These are phyloP conservation scores for Exophiala lecanii-corni DNA, from an alignment of 2,329 filamentous ascomycete genomes.

Conservation along the genomic window DNA sequence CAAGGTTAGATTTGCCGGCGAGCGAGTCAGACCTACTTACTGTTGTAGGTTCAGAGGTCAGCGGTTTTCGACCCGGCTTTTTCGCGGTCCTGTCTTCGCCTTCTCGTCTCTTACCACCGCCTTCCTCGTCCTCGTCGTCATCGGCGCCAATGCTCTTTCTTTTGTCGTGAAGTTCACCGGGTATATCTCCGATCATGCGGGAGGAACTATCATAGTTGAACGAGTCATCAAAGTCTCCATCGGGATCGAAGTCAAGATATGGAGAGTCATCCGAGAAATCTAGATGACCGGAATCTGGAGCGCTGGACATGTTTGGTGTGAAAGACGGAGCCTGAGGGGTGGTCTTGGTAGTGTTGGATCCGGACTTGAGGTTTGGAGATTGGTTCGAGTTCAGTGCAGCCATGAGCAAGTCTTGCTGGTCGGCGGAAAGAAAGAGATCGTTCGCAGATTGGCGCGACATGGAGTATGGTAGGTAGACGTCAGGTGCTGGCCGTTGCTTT, in stretches of 20 bases:
- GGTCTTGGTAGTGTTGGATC: conserved; percentile 5
- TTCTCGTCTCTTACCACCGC: conserved; percentile 71
- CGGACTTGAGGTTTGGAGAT: conserved; percentile 19
- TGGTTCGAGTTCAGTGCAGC: conserved; percentile 71
- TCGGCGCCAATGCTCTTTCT: conserved; percentile 48
- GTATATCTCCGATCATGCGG: conserved; percentile 72
- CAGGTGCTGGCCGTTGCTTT: too few species aligned
- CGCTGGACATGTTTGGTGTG: conserved; percentile 35
- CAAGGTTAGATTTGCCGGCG: conserved; percentile 4
- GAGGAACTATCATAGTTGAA: conserved; percentile 69
- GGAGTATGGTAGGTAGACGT: conserved; percentile 3
- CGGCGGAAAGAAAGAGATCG: conserved; percentile 64
- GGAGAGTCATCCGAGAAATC: conserved; percentile 67
- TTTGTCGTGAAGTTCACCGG: conserved; percentile 56
- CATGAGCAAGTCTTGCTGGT: conserved; percentile 71
- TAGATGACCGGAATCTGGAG: conserved; percentile 44
- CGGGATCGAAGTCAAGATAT: conserved; percentile 75
- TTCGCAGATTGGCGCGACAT: conserved; percentile 17
- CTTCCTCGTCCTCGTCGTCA: conserved; percentile 58
- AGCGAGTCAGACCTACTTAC: conserved; percentile 55
- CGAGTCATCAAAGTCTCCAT: conserved; percentile 67
- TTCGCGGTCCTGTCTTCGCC: conserved; percentile 81
- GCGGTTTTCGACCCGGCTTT: conserved; percentile 92
- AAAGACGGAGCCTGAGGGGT: conserved; percentile 36
- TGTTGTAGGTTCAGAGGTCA: conserved; percentile 91